These are phyloP conservation scores for Botrytis elliptica DNA, from an alignment of 2,329 filamentous ascomycete species.

Conservation along the genomic window DNA sequence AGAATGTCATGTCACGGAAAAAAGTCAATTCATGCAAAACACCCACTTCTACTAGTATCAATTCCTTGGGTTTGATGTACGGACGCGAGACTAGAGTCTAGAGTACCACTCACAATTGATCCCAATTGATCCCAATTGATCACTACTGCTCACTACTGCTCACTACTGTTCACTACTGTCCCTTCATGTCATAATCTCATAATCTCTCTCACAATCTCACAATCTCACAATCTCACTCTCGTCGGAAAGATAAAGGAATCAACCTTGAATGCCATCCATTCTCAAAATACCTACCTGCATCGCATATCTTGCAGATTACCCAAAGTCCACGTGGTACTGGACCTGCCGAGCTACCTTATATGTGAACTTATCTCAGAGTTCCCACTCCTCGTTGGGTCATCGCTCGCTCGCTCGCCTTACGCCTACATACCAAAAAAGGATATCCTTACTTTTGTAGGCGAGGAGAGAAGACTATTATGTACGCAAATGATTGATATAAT, in stretches of 20 bases:
- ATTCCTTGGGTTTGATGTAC: not conserved
- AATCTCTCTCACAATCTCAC: no score
- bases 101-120: not conserved
- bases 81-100: not conserved
- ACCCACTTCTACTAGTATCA: not conserved
- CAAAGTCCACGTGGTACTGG: not conserved
- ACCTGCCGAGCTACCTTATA: not conserved
- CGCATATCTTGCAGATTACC: not conserved
- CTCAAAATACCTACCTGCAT: not conserved
- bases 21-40: not conserved
- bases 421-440: conserved; percentile 15
- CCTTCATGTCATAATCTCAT: not conserved
- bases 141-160: no score
- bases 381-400: conserved; percentile 9
- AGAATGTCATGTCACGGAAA: not conserved
- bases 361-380: not conserved
- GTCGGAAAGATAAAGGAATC: conserved; percentile 2
- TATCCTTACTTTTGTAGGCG: conserved; percentile 12
- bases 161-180: no score
- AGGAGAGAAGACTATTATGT: conserved; percentile 11
- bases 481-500: conserved; percentile 7
- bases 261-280: not conserved
- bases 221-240: no score
- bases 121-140: not conserved
- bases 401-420: conserved; percentile 13